Percentiles rank a stretch among this genome's conserved stretches.
Conservation (phyloP, 192 early-diverging fungal genomes). For the Umbelopsis sp. region DNA sequence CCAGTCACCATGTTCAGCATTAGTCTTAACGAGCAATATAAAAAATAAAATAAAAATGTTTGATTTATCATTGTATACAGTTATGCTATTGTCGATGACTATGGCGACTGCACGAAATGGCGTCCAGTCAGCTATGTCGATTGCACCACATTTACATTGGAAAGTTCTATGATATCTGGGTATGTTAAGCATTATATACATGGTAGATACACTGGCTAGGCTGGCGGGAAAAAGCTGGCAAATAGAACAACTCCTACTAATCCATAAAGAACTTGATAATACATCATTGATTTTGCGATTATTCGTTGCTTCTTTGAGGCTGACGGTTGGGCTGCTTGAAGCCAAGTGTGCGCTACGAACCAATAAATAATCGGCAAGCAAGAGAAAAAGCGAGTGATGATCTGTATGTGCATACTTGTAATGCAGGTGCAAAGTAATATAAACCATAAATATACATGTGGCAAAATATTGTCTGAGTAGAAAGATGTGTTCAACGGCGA, state of each 20-base stretch:
- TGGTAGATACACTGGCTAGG: conserved; percentile 42
- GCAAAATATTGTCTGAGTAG: conserved; percentile 2
- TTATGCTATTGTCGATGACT: neutral
- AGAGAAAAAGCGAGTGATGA: conserved; percentile 86
- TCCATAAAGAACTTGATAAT: conserved; percentile 80
- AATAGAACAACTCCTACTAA: conserved; percentile 80
- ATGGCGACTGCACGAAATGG: neutral
- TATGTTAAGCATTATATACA: too few species aligned
- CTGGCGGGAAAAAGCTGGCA: conserved; percentile 87
- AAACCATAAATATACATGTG: conserved; percentile 69
- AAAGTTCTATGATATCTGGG: too few species aligned
- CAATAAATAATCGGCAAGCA: conserved; percentile 80
- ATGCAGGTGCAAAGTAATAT: conserved; percentile 61
- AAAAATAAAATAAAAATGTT: neutral
- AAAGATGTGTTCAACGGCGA: neutral
- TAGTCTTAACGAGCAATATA: neutral
- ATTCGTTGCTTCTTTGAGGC: neutral
- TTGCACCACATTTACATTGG: too few species aligned
- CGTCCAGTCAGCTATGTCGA: neutral
- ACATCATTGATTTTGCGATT: conserved; percentile 42
- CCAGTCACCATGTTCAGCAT: neutral
- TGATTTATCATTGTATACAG: neutral
- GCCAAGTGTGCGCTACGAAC: conserved; percentile 59
- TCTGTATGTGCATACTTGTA: conserved; percentile 88
- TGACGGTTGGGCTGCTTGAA: neutral